These are phyloP conservation scores for Athelia psychrophila DNA, from an alignment of 1,284 basidiomycete genomes.

Conservation along the genomic window DNA sequence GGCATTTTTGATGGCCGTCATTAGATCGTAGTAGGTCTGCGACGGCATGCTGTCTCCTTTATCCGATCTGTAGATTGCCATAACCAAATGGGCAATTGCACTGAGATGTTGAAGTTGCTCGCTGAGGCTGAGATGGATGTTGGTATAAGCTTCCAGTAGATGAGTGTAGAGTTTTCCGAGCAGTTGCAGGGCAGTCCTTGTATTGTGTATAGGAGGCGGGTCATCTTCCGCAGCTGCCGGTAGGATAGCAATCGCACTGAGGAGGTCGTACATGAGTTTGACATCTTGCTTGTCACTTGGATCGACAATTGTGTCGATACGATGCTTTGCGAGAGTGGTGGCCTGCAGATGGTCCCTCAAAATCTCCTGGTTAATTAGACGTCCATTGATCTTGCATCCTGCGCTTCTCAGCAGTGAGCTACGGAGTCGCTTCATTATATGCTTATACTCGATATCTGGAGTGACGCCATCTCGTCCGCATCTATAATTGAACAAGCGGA, in stretches of 20 bases:
- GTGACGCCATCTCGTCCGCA: not conserved
- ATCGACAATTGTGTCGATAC: not conserved
- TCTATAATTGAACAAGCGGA: not conserved
- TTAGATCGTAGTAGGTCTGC: conserved; percentile 24
- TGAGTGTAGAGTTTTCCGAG: conserved; percentile 15
- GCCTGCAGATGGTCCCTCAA: not conserved
- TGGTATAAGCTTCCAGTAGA: conserved; percentile 20
- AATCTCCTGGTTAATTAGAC: not conserved
- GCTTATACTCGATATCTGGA: not conserved
- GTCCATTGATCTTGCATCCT: not conserved
- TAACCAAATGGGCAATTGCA: conserved; percentile 25
- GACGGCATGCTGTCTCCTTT: conserved; percentile 18
- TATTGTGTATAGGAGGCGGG: not conserved
- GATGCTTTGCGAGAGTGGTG: not conserved
- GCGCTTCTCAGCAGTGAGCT: not conserved
- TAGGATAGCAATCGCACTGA: not conserved
- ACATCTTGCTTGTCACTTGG: conserved; percentile 1
- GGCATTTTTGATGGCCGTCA: conserved; percentile 30
- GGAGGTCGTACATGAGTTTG: not conserved
- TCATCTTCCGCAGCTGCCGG: not conserved
- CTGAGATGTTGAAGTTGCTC: conserved; percentile 28
- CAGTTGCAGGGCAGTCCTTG: not conserved
- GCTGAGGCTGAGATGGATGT: conserved; percentile 17
- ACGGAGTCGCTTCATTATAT: not conserved
- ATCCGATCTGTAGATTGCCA: conserved; percentile 21